Evolutionary conservation across 2,329 filamentous ascomycete genomes (phyloP).

Genomic region (Aspergillus versicolor): DNA sequence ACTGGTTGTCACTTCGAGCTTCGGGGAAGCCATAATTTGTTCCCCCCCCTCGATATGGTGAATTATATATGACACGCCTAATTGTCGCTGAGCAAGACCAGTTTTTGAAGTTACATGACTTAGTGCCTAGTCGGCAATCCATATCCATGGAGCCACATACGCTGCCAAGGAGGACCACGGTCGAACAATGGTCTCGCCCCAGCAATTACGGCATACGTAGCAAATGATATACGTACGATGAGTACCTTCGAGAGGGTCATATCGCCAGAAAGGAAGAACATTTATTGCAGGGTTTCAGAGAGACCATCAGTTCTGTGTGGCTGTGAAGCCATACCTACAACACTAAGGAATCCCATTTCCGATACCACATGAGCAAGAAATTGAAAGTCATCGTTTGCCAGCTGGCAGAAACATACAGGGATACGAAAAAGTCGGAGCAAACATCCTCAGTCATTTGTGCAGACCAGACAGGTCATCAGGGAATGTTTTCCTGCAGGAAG

Average conservation of each 20-base stretch:
- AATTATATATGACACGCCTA: not conserved
- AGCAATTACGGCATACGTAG: not conserved
- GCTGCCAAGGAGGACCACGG: not conserved
- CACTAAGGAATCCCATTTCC: slow-evolving; percentile 5
- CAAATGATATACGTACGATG: not conserved
- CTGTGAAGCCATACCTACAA: not conserved
- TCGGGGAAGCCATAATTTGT: not conserved
- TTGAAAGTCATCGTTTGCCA: not conserved
- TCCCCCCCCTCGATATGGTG: not conserved
- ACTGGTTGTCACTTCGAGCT: not conserved
- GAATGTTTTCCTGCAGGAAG: slow-evolving; percentile 3
- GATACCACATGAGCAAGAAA: not conserved
- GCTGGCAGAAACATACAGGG: slow-evolving; percentile 5
- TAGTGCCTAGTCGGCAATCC: no score
- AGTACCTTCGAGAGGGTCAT: not conserved
- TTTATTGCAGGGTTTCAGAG: not conserved
- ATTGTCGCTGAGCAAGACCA: not conserved
- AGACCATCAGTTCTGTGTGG: not conserved
- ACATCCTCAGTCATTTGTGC: not conserved
- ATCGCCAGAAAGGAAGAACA: not conserved
- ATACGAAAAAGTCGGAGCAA: not conserved
- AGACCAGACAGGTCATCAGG: not conserved
- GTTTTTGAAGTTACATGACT: not conserved
- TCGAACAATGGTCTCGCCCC: not conserved
- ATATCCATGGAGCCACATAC: not conserved